Evolutionary conservation across 73 alveolate species (phyloP), one percentile per base, ranked within the genome.

Genomic region (Paramecium octaurelia): DNA sequence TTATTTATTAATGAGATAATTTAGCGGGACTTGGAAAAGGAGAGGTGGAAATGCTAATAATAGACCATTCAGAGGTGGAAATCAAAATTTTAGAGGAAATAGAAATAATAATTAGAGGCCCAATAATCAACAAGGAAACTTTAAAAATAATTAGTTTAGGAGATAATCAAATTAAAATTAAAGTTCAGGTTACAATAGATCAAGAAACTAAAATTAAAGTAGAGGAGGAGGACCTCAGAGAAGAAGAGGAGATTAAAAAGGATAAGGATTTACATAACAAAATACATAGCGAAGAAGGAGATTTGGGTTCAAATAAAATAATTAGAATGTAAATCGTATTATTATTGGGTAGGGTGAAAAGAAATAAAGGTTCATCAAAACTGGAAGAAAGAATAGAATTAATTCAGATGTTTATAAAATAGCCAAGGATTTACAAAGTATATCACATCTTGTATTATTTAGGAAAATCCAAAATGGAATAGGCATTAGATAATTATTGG

Each of bases 1-100:
- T 18, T n/a, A 27, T 64, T 64, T 23, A 64, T 64, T 31, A 11
- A 64, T 64, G 84, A 64, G 84, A 64, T 64, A 64, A 64, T 64
- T 64, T 64, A 64, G 84, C 84, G 84, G 84, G 42, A 64, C 50
- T 64, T 64, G 84, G 84, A 64, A 64, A 31, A 64, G 46, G 6
- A 64, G 84, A 64, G 46, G 84, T 23, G 84, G 84, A 23, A 64
- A 64, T 64, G 14, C 11, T 23, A 64, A 34, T 31, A 34, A 14
- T 0, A 64, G 84, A 64, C 84, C 84, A 31, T 64, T 64, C 9
- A 64, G 84, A 34, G 84, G 84, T 27, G 84, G 84, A 27, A 64
- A 64, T 64, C 27, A 27, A 34, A 64, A 27, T n/a, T 31, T 12
- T 24, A 64, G 84, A 64, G 29, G 12, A 21, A 64, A 64, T 64